These are phyloP conservation scores for Apophysomyces trapeziformis DNA, from an alignment of 371 early-diverging fungal species.

Conservation along the genomic window DNA sequence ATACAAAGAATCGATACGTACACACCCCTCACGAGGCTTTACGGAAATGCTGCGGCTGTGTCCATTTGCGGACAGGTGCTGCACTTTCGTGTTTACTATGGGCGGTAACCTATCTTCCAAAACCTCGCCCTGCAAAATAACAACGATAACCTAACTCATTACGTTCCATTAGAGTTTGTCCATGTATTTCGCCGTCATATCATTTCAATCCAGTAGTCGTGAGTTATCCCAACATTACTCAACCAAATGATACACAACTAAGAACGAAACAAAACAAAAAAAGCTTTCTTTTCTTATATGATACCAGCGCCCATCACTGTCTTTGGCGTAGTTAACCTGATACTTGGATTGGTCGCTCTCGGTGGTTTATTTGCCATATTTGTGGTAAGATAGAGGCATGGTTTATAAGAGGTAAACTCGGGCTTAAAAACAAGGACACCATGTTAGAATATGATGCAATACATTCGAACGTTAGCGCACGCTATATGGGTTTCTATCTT, in stretches of 20 bases:
- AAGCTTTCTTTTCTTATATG: conserved; percentile 50
- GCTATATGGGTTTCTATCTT: conserved; percentile 28
- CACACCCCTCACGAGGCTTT: conserved; percentile 27
- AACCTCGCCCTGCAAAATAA: too few species aligned
- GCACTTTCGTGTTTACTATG: conserved; percentile 44
- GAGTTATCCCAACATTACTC: conserved; percentile 17
- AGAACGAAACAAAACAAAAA: neutral
- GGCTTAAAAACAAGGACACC: too few species aligned
- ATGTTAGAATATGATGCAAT: conserved; percentile 15
- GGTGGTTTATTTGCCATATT: conserved; percentile 36
- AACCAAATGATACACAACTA: neutral
- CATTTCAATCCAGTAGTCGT: conserved; percentile 52
- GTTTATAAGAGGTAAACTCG: neutral
- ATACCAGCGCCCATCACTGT: conserved; percentile 34
- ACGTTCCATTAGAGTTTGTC: conserved; percentile 34
- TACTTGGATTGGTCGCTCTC: conserved; percentile 34
- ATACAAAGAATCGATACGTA: conserved; percentile 21
- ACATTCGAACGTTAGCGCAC: conserved; percentile 22
- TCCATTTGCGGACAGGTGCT: conserved; percentile 50
- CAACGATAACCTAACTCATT: neutral
- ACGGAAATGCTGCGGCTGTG: conserved; percentile 54
- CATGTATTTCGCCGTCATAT: conserved; percentile 50
- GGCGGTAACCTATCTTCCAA: conserved; percentile 33
- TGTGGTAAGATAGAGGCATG: conserved; percentile 23
- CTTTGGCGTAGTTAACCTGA: conserved; percentile 46